Conservation (phyloP, 2,329 filamentous ascomycete genomes). For the Cryphonectria carpinicola region DNA sequence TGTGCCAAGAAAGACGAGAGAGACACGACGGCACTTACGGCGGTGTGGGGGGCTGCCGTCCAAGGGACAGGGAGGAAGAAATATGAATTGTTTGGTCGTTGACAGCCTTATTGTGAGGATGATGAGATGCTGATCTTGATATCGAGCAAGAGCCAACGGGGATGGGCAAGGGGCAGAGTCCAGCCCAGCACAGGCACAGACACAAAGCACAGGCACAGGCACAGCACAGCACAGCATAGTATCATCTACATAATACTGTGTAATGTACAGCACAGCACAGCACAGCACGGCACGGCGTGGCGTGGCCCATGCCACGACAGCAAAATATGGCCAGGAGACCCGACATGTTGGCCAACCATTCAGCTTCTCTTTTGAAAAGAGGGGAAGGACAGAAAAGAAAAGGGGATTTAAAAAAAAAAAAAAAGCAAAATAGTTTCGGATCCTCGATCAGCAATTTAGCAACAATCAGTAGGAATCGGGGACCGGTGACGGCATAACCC, state of each 20-base stretch:
- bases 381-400: no score
- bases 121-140: background rate
- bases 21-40: slow-evolving; percentile 7
- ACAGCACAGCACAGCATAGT: background rate
- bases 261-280: background rate
- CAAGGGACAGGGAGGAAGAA: background rate
- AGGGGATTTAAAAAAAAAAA: no score
- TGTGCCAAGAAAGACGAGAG: background rate
- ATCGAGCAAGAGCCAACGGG: background rate
- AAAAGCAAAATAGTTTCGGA: background rate
- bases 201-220: background rate
- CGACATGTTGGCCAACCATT: background rate
- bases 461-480: background rate
- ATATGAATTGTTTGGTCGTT: background rate
- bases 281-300: background rate
- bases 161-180: background rate
- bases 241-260: no score
- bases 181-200: background rate
- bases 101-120: background rate
- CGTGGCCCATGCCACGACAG: background rate
- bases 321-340: no score
- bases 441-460: background rate
- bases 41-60: background rate
- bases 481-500: background rate
- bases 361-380: no score